Evolutionary conservation across 2,329 filamentous ascomycete genomes (phyloP).

Genomic region (Trichothecium roseum): DNA sequence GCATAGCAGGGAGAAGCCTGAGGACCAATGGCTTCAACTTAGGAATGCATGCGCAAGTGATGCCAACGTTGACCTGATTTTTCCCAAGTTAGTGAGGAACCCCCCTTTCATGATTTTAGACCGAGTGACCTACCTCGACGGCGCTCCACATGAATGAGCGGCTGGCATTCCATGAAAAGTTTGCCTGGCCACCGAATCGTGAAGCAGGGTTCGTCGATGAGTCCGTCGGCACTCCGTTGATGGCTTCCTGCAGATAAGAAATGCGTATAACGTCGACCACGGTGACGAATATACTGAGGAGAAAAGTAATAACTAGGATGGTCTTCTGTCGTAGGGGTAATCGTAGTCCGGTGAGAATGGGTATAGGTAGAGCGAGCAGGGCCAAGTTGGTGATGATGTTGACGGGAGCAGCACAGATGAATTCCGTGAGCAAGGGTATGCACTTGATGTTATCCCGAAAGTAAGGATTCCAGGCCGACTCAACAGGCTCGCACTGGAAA

Average conservation of each 20-base stretch:
- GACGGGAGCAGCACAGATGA: slow-evolving; percentile 70
- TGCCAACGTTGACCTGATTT: slow-evolving; percentile 85
- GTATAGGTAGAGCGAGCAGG: slow-evolving; percentile 74
- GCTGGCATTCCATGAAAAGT: slow-evolving; percentile 66
- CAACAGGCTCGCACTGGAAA: slow-evolving; percentile 71
- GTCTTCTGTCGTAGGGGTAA: slow-evolving; percentile 78
- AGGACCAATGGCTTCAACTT: slow-evolving; percentile 79
- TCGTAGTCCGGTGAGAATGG: slow-evolving; percentile 77
- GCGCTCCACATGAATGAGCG: slow-evolving; percentile 89
- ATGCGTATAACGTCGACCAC: slow-evolving; percentile 84
- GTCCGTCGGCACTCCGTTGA: slow-evolving; percentile 29
- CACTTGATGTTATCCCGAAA: slow-evolving; percentile 27
- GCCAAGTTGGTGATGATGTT: slow-evolving; percentile 89
- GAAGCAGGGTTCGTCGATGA: slow-evolving; percentile 24
- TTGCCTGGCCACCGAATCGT: slow-evolving; percentile 38
- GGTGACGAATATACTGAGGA: slow-evolving; percentile 65
- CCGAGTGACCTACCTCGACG: too few species aligned
- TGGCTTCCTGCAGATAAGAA: slow-evolving; percentile 75
- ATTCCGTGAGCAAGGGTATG: slow-evolving; percentile 50
- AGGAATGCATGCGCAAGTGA: slow-evolving; percentile 86
- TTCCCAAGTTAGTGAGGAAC: too few species aligned
- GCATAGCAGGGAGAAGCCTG: slow-evolving; percentile 45
- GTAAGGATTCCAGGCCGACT: slow-evolving; percentile 51
- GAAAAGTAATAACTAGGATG: slow-evolving; percentile 78
- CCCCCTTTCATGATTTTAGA: too few species aligned